Evolutionary conservation across 2,329 filamentous ascomycete species (phyloP).

Genomic region (Fusarium papillatum): DNA sequence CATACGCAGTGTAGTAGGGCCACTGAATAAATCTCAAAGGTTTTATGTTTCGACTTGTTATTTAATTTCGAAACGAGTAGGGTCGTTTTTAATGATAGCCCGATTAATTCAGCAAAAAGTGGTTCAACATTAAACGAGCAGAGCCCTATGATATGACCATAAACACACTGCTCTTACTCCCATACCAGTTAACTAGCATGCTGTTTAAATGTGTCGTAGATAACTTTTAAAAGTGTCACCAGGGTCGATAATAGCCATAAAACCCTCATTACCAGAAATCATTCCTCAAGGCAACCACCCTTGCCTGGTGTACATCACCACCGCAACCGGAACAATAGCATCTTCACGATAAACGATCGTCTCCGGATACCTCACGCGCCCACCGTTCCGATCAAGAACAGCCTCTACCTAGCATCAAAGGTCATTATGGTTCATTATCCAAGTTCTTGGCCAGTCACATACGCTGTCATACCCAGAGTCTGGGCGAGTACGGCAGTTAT

Average conservation of each 20-base stretch:
- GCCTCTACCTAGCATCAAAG: slow-evolving; percentile 2
- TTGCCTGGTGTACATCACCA: slow-evolving; percentile 9
- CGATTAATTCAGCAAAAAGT: too few relatives aligned
- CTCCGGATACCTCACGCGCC: slow-evolving; percentile 1
- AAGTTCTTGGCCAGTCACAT: rapidly evolving
- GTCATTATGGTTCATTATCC: background rate
- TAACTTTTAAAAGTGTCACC: background rate
- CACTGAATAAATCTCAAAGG: too few relatives aligned
- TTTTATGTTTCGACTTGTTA: too few relatives aligned
- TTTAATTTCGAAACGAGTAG: too few relatives aligned
- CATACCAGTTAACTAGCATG: too few relatives aligned
- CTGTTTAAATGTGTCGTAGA: rapidly evolving
- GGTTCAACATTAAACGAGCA: too few relatives aligned
- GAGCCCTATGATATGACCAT: too few relatives aligned
- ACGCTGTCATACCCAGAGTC: slow-evolving; percentile 14
- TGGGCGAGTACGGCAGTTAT: background rate
- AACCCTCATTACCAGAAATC: background rate
- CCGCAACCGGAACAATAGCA: slow-evolving; percentile 10
- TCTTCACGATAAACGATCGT: slow-evolving; percentile 24
- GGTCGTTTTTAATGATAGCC: too few relatives aligned
- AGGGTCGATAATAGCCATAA: rapidly evolving
- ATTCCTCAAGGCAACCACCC: background rate
- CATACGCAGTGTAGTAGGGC: too few relatives aligned
- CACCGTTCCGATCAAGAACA: background rate
- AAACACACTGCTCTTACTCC: too few relatives aligned